These are phyloP conservation scores for Corylus avellana DNA, from an alignment of 306 rosid species.

Conservation along the genomic window DNA sequence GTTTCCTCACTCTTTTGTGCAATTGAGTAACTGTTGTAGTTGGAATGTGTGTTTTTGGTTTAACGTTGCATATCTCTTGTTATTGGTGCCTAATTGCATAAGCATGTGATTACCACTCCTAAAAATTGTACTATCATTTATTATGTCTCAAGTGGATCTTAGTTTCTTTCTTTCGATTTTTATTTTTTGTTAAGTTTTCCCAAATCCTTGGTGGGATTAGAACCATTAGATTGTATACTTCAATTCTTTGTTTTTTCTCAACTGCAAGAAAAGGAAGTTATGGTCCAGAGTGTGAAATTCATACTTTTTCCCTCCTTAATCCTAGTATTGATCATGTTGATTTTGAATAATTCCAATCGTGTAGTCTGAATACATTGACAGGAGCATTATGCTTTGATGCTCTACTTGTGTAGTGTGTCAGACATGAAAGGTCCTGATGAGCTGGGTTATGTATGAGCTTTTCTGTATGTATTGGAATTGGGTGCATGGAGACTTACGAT, in stretches of 20 bases:
- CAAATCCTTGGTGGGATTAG: not conserved
- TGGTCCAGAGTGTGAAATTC: not conserved
- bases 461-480: not conserved
- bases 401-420: not conserved
- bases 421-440: not conserved
- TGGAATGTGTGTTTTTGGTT: not conserved
- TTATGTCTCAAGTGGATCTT: not conserved
- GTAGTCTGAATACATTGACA: not conserved
- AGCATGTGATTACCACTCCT: not conserved
- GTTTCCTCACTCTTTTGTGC: constrained; percentile 3
- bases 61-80: not conserved
- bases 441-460: not conserved
- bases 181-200: not conserved
- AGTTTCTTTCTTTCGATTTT: not conserved
- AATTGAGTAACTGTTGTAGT: not conserved
- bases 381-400: not conserved
- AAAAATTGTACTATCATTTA: not conserved
- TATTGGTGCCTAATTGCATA: not conserved
- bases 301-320: not conserved
- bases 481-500: not conserved
- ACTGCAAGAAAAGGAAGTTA: not conserved
- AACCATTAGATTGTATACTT: constrained; percentile 1
- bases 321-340: not conserved
- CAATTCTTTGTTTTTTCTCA: not conserved
- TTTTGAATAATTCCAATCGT: not conserved